These are phyloP conservation scores for Davidsoniella australis DNA, from an alignment of 2,329 filamentous ascomycete species.

Conservation along the genomic window DNA sequence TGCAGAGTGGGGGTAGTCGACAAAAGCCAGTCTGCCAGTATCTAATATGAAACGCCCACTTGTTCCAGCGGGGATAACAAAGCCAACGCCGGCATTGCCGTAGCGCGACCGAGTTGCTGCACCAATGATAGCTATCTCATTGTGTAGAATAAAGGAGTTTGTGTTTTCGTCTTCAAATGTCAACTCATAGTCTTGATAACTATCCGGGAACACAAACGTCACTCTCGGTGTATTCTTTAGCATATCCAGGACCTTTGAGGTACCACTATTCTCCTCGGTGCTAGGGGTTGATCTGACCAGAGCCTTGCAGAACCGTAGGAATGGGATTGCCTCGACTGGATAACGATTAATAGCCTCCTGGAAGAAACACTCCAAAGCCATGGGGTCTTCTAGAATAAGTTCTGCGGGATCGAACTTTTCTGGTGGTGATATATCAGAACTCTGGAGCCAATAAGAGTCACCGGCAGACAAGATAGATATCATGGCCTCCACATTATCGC, in stretches of 20 bases:
- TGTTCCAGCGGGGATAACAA: conserved; percentile 49
- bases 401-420: conserved; percentile 19
- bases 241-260: conserved; percentile 35
- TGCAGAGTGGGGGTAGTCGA: conserved; percentile 65
- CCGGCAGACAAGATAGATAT: conserved; percentile 40
- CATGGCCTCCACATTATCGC: conserved; percentile 50
- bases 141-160: conserved; percentile 55
- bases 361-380: conserved; percentile 27
- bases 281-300: conserved; percentile 15
- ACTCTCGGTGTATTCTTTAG: conserved; percentile 55
- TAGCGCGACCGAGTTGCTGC: conserved; percentile 11
- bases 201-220: conserved; percentile 56
- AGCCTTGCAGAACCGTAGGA: conserved; percentile 22
- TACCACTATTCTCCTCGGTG: conserved; percentile 2
- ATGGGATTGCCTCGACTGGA: conserved; percentile 23
- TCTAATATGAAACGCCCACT: conserved; percentile 60
- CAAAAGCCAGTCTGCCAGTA: conserved; percentile 54
- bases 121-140: conserved; percentile 46
- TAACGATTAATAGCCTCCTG: conserved; percentile 16
- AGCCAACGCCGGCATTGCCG: conserved; percentile 28
- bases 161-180: conserved; percentile 73
- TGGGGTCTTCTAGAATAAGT: conserved; percentile 34
- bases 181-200: conserved; percentile 60
- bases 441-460: conserved; percentile 15
- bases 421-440: neutral